Base-by-base conservation (phyloP, 805 yeast species). In the Saccharomycopsis fermentans region DNA sequence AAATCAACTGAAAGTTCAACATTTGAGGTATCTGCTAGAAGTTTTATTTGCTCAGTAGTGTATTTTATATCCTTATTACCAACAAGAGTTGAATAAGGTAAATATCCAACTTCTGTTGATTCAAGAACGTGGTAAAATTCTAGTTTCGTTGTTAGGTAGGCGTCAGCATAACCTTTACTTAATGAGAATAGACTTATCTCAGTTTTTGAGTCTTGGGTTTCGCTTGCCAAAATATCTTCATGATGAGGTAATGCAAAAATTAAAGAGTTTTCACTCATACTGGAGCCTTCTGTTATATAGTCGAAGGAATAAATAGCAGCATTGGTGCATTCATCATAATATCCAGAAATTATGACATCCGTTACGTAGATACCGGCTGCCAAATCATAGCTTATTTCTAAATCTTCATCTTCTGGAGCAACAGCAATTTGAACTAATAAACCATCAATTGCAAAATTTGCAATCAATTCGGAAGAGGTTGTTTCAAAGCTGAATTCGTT, bases 291-390 rank as follows among this genome's bases (percentile, higher is more conserved):
- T 21, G 81, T 78, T 11, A 68, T 62, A 69, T 82, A 84, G 4
- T 64, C 65, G 64, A 82, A 74, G 36, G 71, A 64, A 66, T 82
- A 84, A 21, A 70, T 65, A 9, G 83, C 84, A 19, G 72, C 61
- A 3, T 69, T 60, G 21, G 83, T 82, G 27, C 73, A 71, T 24
- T 54, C 58, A n/a, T 26, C 55, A 19, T 76, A 63, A 27, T 77
- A 68, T 55, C 87, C 90, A 26, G 67, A 65, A 24, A 83, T 65
- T 5, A 65, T 58, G 26, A 82, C 82, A 47, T 74, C 75, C 3
- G 77, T 76, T 2, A 79, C 80, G 66, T 84, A 87, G 63, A 76
- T 71, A 48, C 95, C 95, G 52, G 94, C 90, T n/a, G 87, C 81
- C 52, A 71, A 64, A 68, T 85, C 90, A 66, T 83, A 83, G 17